These are phyloP conservation scores for Sechiopsis laciniata DNA, from an alignment of 306 rosid species.

Conservation along the genomic window DNA sequence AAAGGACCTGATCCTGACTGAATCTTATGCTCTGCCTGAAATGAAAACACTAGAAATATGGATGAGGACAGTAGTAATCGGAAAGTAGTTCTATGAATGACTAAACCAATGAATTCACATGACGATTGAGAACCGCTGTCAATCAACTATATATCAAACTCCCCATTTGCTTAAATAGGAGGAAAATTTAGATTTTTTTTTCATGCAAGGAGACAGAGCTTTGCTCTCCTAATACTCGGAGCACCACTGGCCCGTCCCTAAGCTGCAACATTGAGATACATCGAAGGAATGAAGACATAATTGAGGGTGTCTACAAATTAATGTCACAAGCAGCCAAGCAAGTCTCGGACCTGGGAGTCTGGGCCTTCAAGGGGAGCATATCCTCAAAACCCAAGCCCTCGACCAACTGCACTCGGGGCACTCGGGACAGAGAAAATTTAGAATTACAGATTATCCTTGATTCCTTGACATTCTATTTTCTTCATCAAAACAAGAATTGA, in stretches of 20 bases:
- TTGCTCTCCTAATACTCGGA: too few relatives aligned
- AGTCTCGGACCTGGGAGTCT: too few relatives aligned
- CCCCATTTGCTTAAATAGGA: background rate
- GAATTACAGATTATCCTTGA: background rate
- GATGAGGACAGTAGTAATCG: background rate
- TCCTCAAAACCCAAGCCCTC: too few relatives aligned
- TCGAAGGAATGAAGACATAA: too few relatives aligned
- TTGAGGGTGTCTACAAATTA: too few relatives aligned
- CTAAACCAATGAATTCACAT: background rate
- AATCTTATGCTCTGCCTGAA: slow-evolving; percentile 88
- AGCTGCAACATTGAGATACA: too few relatives aligned
- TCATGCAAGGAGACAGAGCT: too few relatives aligned
- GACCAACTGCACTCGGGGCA: too few relatives aligned
- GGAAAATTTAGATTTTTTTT: background rate
- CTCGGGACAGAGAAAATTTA: too few relatives aligned
- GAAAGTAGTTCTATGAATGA: background rate
- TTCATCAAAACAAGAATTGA: background rate
- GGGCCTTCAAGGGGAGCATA: too few relatives aligned
- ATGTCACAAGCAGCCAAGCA: too few relatives aligned
- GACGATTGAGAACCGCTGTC: background rate
- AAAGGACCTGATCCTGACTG: slow-evolving; percentile 81
- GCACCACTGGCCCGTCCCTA: too few relatives aligned
- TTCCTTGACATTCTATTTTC: background rate
- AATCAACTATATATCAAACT: background rate
- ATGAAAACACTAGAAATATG: background rate